Percentiles rank a stretch among this genome's conserved stretches.
phyloP scores from a whole-genome alignment of 306 rosid species.

The Biancaea sappan region DNA sequence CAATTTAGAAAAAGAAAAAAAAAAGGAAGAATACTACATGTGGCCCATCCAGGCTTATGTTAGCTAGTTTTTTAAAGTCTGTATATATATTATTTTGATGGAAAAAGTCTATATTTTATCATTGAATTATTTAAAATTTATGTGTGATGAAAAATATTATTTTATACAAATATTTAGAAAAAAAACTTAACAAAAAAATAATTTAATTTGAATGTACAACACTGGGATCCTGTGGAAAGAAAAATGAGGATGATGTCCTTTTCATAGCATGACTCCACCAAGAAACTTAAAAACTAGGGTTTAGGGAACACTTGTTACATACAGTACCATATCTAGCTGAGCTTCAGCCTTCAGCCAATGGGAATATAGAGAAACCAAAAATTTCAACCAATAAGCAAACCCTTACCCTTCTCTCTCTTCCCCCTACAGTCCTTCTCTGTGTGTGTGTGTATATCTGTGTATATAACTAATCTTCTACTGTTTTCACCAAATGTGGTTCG shows the following conservation, averaged over 20 bases:
- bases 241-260: conserved; percentile 9
- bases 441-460: conserved; percentile 6
- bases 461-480: conserved; percentile 8
- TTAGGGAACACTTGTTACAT: conserved; percentile 30
- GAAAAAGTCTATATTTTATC: too few relatives aligned
- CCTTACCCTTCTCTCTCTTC: background rate
- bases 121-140: too few relatives aligned
- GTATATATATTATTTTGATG: too few relatives aligned
- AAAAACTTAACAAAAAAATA: too few relatives aligned
- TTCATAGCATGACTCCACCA: conserved; percentile 16
- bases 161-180: too few relatives aligned
- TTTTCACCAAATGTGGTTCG: conserved; percentile 25
- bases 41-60: background rate
- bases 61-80: too few relatives aligned
- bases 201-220: too few relatives aligned
- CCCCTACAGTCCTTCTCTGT: too few relatives aligned
- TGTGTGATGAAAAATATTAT: too few relatives aligned
- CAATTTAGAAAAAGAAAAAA: too few relatives aligned
- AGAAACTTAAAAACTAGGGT: conserved; percentile 39
- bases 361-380: conserved; percentile 18
- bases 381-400: conserved; percentile 30
- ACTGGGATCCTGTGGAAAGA: background rate
- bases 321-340: conserved; percentile 44
- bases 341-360: conserved; percentile 49
- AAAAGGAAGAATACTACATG: background rate